Percentiles rank a stretch among this genome's conserved stretches.
Conservation (phyloP, 1,139 yeast species). For the Lodderomyces pseudojiufengensis region DNA sequence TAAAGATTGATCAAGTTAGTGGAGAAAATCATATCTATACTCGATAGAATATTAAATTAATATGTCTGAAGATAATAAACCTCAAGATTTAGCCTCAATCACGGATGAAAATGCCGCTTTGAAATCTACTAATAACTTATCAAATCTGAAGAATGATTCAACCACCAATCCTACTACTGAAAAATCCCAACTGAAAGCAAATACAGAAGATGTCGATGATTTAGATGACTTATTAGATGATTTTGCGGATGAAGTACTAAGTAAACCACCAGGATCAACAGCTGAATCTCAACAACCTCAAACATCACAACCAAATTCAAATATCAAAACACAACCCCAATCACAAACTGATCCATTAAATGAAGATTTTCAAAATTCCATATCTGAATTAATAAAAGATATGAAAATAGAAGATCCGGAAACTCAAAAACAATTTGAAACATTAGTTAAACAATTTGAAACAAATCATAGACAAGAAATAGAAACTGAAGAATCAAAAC, state of each 20-base stretch:
- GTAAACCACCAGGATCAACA: slow-evolving; percentile 56
- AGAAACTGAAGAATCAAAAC: slow-evolving; percentile 29
- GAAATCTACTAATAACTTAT: background rate
- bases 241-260: slow-evolving; percentile 71
- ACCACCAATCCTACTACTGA: slow-evolving; percentile 2
- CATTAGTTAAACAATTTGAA: slow-evolving; percentile 46
- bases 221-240: slow-evolving; percentile 73
- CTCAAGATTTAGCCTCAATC: slow-evolving; percentile 1
- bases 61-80: slow-evolving; percentile 6
- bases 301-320: slow-evolving; percentile 13
- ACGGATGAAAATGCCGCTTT: background rate
- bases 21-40: too few species aligned
- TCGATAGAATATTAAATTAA: too few species aligned
- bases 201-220: slow-evolving; percentile 64
- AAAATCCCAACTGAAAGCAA: slow-evolving; percentile 1
- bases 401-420: slow-evolving; percentile 58
- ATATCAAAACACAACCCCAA: background rate
- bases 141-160: too few species aligned
- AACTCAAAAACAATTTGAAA: slow-evolving; percentile 53
- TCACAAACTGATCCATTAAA: slow-evolving; percentile 22
- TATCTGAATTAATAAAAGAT: slow-evolving; percentile 56
- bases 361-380: slow-evolving; percentile 47
- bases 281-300: slow-evolving; percentile 11
- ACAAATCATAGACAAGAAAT: slow-evolving; percentile 32
- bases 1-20: too few species aligned